Base-by-base conservation (phyloP, 2,329 filamentous ascomycete genomes). In the Trichophyton verrucosum region DNA sequence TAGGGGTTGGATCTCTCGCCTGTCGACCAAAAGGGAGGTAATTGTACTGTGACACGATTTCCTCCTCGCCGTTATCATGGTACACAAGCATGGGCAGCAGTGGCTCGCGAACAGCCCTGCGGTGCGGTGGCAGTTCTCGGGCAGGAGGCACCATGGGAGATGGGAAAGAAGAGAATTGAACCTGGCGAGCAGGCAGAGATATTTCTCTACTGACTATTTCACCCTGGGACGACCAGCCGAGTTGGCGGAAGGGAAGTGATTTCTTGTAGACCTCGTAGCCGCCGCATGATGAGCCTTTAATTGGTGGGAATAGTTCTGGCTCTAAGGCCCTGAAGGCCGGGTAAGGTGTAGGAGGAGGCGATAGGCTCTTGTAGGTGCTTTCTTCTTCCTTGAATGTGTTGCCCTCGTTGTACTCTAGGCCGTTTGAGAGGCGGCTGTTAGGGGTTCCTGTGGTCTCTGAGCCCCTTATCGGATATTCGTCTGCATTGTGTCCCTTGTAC, bases 231-330 rank as follows among this genome's bases (percentile, higher is more conserved):
- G 22, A 13, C 22, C 27, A 53, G 13, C 49, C 24, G 9, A 53
- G 49, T n/a, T 38, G 22, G 40, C 58, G 58, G 27, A 60, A 47
- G 17, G 58, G 58, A 30, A 60, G 58, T 13, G 58, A 60, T 27
- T 47, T 51, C 33, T 60, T 51, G 33, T 60, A 60, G 17, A 60
- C n/a, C 13, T 17, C 17, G n/a, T 49, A 17, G 22, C 40, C 22
- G 7, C 40, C 58, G 46, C 58, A 49, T 30, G 15, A n/a, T 8
- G 30, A 17, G 24, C 33, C 6, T 15, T 59, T 20, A 9, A 49
- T 38, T 38, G 24, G 15, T 27, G 33, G 22, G 33, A 11, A 13
- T 38, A 13, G 33, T 13, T 38, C 33, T 17, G 46, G 22, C 46
- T 53, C 27, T 47, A 24, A 8, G n/a, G 22, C 6, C 49, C 22